Conservation (phyloP, 2,329 filamentous ascomycete species). For the Claviceps sp. region DNA sequence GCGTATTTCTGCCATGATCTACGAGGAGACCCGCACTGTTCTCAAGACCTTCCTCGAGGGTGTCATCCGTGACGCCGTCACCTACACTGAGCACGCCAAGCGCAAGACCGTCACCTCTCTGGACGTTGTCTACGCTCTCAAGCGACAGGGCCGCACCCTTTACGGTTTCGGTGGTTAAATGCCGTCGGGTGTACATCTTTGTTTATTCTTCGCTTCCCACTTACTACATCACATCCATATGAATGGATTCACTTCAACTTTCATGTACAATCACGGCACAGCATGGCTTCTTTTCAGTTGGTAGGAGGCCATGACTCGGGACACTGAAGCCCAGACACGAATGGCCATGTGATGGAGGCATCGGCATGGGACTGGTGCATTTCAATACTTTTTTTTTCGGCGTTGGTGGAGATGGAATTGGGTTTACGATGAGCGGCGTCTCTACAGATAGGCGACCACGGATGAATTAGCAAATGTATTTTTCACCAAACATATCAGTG, state of each 20-base stretch:
- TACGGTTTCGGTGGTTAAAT: constrained; percentile 82
- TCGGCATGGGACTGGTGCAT: constrained; percentile 15
- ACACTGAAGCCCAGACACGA: not conserved
- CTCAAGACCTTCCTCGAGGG: constrained; percentile 68
- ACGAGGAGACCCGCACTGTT: constrained; percentile 66
- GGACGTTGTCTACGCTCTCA: constrained; percentile 54
- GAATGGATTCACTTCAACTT: not conserved
- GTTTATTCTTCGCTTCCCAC: not conserved
- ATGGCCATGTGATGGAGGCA: constrained; percentile 10
- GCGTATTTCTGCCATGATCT: constrained; percentile 96
- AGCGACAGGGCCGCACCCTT: constrained; percentile 61
- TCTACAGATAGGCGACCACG: constrained; percentile 16
- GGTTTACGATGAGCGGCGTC: constrained; percentile 17
- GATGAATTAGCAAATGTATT: constrained; percentile 9
- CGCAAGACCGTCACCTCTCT: constrained; percentile 65
- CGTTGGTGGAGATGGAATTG: constrained; percentile 3
- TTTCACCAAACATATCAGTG: not conserved
- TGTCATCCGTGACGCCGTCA: constrained; percentile 65
- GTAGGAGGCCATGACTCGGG: not conserved
- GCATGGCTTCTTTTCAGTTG: not conserved
- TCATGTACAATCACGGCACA: constrained; percentile 3
- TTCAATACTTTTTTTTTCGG: not conserved
- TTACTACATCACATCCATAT: not conserved
- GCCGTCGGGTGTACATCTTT: not conserved
- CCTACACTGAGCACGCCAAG: constrained; percentile 71